phyloP scores from a whole-genome alignment of 164 flowering plant species.

The Dillenia turbinata region DNA sequence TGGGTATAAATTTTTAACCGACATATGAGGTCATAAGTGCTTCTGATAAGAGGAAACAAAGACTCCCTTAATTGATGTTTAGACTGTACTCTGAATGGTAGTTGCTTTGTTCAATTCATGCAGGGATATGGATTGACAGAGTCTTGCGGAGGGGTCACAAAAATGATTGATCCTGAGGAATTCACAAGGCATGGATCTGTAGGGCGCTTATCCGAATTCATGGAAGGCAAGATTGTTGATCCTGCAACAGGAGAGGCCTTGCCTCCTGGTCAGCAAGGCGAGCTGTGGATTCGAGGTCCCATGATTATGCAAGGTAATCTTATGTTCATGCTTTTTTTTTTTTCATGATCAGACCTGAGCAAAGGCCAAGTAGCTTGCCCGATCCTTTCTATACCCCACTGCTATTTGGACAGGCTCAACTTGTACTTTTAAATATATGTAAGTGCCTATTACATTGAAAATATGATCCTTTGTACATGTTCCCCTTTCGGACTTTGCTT shows the following conservation, averaged over 20 bases:
- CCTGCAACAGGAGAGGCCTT: constrained; percentile 59
- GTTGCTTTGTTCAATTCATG: no score
- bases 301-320: constrained; percentile 67
- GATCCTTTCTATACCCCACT: no score
- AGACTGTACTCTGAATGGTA: no score
- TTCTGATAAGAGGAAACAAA: no score
- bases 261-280: constrained; percentile 76
- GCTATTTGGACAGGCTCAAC: no score
- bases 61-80: no score
- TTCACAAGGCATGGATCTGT: constrained; percentile 38
- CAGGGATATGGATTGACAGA: constrained; percentile 90
- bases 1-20: no score
- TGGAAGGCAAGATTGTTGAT: constrained; percentile 85
- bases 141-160: constrained; percentile 39
- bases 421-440: not conserved
- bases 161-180: constrained; percentile 42
- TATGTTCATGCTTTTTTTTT: no score
- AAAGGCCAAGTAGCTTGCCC: no score
- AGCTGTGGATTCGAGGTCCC: constrained; percentile 84
- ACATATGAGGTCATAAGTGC: no score
- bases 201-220: constrained; percentile 49
- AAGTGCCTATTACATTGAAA: not conserved
- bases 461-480: not conserved
- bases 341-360: not conserved
- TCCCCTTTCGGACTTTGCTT: not conserved